phyloP scores from a whole-genome alignment of 139 green algal species.

The Asterochloris sp. region DNA sequence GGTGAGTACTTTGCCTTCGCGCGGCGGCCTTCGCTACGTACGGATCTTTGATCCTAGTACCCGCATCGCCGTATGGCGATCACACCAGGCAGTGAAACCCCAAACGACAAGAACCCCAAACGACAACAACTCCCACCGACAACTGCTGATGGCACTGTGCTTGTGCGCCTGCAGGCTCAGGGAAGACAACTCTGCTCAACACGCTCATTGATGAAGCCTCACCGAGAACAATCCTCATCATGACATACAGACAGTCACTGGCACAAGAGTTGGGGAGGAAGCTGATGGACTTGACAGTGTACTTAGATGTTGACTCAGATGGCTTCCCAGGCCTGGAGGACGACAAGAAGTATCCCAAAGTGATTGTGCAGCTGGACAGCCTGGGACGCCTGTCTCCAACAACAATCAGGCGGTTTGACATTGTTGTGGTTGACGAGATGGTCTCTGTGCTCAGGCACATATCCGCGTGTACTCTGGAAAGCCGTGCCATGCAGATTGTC shows the following conservation, averaged over 20 bases:
- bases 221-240: not conserved
- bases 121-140: too few species aligned
- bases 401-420: too few species aligned
- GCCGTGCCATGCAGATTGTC: too few species aligned
- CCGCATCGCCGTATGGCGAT: too few species aligned
- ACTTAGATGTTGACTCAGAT: not conserved
- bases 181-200: slow-evolving; percentile 6
- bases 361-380: slow-evolving; percentile 17
- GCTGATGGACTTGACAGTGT: slow-evolving; percentile 21
- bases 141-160: not conserved
- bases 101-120: too few species aligned
- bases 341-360: slow-evolving; percentile 4
- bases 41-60: not conserved
- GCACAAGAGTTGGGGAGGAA: slow-evolving; percentile 8
- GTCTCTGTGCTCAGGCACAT: too few species aligned
- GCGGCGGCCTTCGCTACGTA: not conserved
- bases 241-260: slow-evolving; percentile 21
- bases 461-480: too few species aligned
- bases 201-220: slow-evolving; percentile 6
- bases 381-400: not conserved
- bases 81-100: too few species aligned
- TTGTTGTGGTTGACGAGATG: too few species aligned
- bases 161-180: not conserved
- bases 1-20: too few species aligned
- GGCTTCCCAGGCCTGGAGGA: not conserved